Base-by-base conservation (phyloP, 177 flowering plant species). In the Vitis hybrid region DNA sequence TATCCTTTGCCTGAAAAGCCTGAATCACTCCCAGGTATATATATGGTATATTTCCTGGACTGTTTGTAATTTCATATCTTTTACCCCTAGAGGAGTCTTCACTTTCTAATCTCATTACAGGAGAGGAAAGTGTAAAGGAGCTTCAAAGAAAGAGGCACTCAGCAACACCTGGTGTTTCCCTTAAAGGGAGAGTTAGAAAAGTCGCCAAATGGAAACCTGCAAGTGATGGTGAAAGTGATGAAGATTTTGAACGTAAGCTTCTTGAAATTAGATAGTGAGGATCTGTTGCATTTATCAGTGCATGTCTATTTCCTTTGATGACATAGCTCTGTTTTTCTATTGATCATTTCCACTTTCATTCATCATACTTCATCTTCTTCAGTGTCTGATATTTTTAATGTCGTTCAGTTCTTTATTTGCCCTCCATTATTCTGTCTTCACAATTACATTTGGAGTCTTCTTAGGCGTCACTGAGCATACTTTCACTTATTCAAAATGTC, bases 1-100 rank as follows among this genome's bases (percentile, higher is more conserved):
- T 95, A 95, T 63, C 99, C 99, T 60, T 78, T 95, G 79, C 99
- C 99, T 73, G 92, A 85, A 50, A 84, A 87, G 76, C 99, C 99
- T 74, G 94, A 93, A 50, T 72, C 90, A 64, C 73, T 77, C 6
- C 71, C 83, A 71, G 98, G 97, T 90, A 72, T 48, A 40, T 5
- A 17, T 9, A 32, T 15, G 40, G 6, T 13, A 27, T 65, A 32
- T 19, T 55, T 49, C n/a, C n/a, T 27, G 30, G 30, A 13, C 50
- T 62, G 17, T 60, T 50, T 55, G 1, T 71, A 8, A 40, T 3
- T 10, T 17, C 17, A 61, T 64, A 35, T 40, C 70, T 67, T 52
- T 5, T 46, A 11, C 56, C 54, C 19, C 61, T 18, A 49, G 35
- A 69, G 21, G 70, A 11, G 21, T 56, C 17, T 70, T 32, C 40